Percentiles rank a stretch among this genome's conserved stretches.
phyloP scores from a whole-genome alignment of 345 rosid genomes.

The Citrus sp. region DNA sequence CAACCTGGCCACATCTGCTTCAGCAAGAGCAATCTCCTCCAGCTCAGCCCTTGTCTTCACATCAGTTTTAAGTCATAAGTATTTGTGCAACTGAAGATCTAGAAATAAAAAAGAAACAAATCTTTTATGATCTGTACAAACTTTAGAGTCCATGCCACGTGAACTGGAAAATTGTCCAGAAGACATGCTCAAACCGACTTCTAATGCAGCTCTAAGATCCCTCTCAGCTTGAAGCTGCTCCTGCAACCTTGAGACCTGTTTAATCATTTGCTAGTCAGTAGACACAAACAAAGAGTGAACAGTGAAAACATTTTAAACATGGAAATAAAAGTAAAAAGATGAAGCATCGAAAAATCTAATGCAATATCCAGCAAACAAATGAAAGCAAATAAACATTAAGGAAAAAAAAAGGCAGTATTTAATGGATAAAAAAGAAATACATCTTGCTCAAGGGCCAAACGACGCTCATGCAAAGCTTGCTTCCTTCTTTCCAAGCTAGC shows the following conservation, averaged over 20 bases:
- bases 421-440: slow-evolving; percentile 41
- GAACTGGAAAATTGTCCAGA: slow-evolving; percentile 82
- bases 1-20: slow-evolving; percentile 97
- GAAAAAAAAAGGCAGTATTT: neutral
- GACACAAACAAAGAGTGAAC: neutral
- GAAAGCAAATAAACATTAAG: slow-evolving; percentile 1
- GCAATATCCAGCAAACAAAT: slow-evolving; percentile 5
- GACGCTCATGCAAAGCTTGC: slow-evolving; percentile 98
- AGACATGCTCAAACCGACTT: slow-evolving; percentile 98
- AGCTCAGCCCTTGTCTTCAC: slow-evolving; percentile 98
- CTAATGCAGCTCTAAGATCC: slow-evolving; percentile 96
- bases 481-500: slow-evolving; percentile 98
- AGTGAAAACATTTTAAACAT: neutral
- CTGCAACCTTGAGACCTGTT: slow-evolving; percentile 90
- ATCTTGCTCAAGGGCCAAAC: slow-evolving; percentile 98
- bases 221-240: slow-evolving; percentile 99
- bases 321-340: neutral
- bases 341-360: neutral
- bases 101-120: slow-evolving; percentile 1
- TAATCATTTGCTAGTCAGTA: slow-evolving; percentile 23
- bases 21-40: slow-evolving; percentile 99
- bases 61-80: slow-evolving; percentile 33
- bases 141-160: slow-evolving; percentile 92
- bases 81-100: slow-evolving; percentile 5
- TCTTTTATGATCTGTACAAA: slow-evolving; percentile 31